These are phyloP conservation scores for Peribolospora baueri DNA, from an alignment of 768 basidiomycete genomes.

Conservation along the genomic window DNA sequence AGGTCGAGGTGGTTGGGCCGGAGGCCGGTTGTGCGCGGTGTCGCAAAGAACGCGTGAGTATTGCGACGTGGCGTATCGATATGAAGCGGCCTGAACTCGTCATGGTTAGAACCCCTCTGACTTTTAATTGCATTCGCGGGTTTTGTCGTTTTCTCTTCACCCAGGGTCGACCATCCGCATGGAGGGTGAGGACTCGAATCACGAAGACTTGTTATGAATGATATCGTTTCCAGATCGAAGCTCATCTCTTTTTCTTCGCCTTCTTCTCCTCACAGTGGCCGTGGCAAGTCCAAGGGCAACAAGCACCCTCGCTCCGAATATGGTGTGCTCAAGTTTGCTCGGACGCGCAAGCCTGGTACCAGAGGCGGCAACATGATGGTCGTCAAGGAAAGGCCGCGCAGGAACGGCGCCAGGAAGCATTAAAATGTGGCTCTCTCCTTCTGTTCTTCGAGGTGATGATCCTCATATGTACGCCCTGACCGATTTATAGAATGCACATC, in stretches of 20 bases:
- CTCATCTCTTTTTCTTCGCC: conserved; percentile 5
- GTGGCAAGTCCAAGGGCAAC: conserved; percentile 91
- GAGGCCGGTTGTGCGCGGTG: conserved; percentile 22
- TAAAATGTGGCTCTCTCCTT: too few species aligned
- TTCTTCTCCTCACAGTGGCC: conserved; percentile 80
- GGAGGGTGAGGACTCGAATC: background rate
- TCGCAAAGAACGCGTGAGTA: conserved; percentile 8
- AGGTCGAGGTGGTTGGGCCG: conserved; percentile 63
- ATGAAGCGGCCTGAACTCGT: too few species aligned
- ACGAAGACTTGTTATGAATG: too few species aligned
- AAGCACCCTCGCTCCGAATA: conserved; percentile 37
- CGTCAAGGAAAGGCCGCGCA: conserved; percentile 57
- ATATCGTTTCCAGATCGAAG: background rate
- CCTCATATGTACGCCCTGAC: too few species aligned
- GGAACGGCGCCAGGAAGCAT: conserved; percentile 20
- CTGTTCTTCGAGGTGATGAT: too few species aligned
- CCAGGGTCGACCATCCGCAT: conserved; percentile 41
- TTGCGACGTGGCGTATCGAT: background rate
- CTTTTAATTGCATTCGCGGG: background rate
- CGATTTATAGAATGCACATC: too few species aligned
- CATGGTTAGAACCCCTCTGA: background rate
- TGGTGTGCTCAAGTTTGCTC: conserved; percentile 51
- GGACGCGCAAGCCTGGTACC: conserved; percentile 49
- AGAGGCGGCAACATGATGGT: conserved; percentile 68
- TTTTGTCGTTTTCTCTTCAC: background rate